Percentiles rank a stretch among this genome's conserved stretches.
Conservation (phyloP, 73 alveolate genomes). For the Blepharisma stoltei region DNA sequence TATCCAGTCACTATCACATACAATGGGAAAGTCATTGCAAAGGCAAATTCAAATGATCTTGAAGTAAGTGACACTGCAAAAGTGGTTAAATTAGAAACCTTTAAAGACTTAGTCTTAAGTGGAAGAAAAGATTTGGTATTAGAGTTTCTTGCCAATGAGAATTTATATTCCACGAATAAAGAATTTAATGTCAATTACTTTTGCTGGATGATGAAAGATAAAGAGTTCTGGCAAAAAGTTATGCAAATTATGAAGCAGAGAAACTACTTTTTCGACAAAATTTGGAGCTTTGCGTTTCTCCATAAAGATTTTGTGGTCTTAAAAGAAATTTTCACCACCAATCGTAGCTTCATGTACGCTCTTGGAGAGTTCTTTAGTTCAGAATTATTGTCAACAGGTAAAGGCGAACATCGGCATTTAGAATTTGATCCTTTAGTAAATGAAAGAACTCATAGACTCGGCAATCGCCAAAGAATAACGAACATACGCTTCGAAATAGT, state of each 20-base stretch:
- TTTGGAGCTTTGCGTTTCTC: conserved; percentile 35
- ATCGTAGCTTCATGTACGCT: not conserved
- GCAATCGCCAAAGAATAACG: conserved; percentile 34
- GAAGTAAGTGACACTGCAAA: conserved; percentile 42
- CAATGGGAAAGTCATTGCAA: conserved; percentile 44
- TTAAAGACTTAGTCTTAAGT: not conserved
- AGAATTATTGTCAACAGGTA: not conserved
- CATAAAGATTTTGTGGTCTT: conserved; percentile 37
- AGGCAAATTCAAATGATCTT: not conserved
- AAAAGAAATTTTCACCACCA: conserved; percentile 30
- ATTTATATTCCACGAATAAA: not conserved
- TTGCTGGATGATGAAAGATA: conserved; percentile 21
- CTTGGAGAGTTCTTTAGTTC: conserved; percentile 26
- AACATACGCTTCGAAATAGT: conserved; percentile 34
- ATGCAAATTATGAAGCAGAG: conserved; percentile 33
- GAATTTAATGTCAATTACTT: not conserved
- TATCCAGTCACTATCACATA: conserved; percentile 49
- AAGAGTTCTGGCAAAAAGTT: conserved; percentile 37
- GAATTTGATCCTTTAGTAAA: conserved; percentile 80
- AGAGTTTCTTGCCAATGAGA: not conserved
- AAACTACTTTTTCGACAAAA: conserved; percentile 28
- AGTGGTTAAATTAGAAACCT: conserved; percentile 18
- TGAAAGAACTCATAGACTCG: conserved; percentile 73
- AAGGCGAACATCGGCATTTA: conserved; percentile 39
- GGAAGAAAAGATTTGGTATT: not conserved